Base-by-base conservation (phyloP, 768 basidiomycete genomes). In the Mycena epipterygia region DNA sequence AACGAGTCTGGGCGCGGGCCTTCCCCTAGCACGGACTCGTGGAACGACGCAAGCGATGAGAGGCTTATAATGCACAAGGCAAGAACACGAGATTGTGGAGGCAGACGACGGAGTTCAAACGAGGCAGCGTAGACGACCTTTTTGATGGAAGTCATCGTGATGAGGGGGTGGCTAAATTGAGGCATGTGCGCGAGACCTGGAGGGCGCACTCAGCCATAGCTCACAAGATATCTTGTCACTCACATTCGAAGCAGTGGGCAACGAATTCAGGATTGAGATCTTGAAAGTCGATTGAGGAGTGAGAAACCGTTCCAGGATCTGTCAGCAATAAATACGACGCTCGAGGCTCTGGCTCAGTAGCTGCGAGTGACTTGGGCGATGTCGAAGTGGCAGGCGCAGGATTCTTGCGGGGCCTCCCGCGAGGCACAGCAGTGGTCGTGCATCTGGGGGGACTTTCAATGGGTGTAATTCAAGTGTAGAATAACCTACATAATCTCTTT, bases 191-290 rank as follows among this genome's bases (percentile, higher is more conserved):
- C 21, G 19, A 67, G 39, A 21, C 14, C 59, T 70, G 27, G 1
- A 23, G 21, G 21, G 46, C 25, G 4, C 5, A 23, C 16, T 46
- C 44, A 46, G 23, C 13, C n/a, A 7, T 41, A 41, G 14, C 19
- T 41, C 9, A 53, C 11, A 52, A 30, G 21, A 16, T 14, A 29
- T n/a, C n/a, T 4, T n/a, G n/a, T n/a, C 32, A 58, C 62, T 13
- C 30, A 67, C 70, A 52, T 3, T 71, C 70, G 13, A 71, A 66
- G 35, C 57, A 66, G 23, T 67, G 70, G 1, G 59, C 51, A 12
- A 67, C 44, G 25, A 63, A 58, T 23, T 67, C 70, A 17, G 70
- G 42, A 7, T 14, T 55, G 3, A 71, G 51, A 1, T 65, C 21
- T 16, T 53, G 55, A 32, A 48, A 39, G 7, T 67, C 25, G 27